These are phyloP conservation scores for Catunica adiposa DNA, from an alignment of 2,329 filamentous ascomycete genomes.

Conservation along the genomic window DNA sequence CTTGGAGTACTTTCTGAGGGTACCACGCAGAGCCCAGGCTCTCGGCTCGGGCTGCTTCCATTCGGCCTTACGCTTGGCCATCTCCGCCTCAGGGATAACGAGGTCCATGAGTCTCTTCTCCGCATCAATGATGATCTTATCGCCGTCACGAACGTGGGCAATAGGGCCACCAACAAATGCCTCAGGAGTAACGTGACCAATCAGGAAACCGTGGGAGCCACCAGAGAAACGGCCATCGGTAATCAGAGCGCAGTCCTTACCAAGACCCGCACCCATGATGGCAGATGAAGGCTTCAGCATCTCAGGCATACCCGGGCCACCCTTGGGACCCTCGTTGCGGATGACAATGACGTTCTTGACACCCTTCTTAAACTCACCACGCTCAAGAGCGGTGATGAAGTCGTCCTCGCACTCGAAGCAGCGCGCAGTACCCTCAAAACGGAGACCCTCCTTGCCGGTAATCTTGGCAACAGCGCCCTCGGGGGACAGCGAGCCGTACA, in stretches of 20 bases:
- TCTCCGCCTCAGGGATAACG: conserved; percentile 48
- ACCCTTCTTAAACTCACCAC: conserved; percentile 35
- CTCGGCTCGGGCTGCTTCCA: conserved; percentile 44
- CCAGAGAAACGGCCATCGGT: conserved; percentile 85
- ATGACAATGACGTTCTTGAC: conserved; percentile 77
- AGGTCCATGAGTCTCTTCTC: conserved; percentile 54
- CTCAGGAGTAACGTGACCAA: conserved; percentile 84
- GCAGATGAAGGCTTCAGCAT: conserved; percentile 77
- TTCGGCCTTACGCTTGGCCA: conserved; percentile 36
- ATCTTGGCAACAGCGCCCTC: conserved; percentile 89
- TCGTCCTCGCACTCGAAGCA: conserved; percentile 78
- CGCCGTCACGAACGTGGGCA: conserved; percentile 63
- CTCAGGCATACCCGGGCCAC: conserved; percentile 91
- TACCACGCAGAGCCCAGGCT: conserved; percentile 41
- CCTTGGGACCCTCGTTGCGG: conserved; percentile 84
- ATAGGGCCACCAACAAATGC: conserved; percentile 80
- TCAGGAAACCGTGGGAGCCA: conserved; percentile 80
- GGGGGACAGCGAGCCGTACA: conserved; percentile 75
- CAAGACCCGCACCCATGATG: conserved; percentile 81
- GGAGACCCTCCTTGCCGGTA: conserved; percentile 80
- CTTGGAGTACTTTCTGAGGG: conserved; percentile 51
- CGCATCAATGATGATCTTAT: conserved; percentile 79
- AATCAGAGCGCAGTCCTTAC: conserved; percentile 66
- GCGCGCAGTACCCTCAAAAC: conserved; percentile 62
- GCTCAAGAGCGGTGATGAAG: conserved; percentile 61